Conservation (phyloP, 306 rosid species). For the Trifolium fragiferum region DNA sequence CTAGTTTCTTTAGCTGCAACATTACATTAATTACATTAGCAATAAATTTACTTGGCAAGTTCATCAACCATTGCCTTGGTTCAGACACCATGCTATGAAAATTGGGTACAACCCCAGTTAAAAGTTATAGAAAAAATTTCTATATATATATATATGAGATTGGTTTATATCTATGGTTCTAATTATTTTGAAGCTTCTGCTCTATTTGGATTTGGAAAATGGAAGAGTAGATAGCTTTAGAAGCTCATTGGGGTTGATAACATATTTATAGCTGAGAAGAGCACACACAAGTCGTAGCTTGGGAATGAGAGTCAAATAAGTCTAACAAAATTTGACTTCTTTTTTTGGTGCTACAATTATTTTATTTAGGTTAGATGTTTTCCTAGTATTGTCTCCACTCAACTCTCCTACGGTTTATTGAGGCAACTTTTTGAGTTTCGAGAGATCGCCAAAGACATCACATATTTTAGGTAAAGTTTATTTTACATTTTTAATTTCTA, state of each 20-base stretch:
- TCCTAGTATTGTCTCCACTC: not conserved
- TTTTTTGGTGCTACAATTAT: not conserved
- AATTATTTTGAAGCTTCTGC: not conserved
- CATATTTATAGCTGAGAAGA: slow-evolving; percentile 4
- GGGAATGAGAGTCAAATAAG: not conserved
- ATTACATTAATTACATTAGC: not conserved
- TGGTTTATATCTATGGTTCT: not conserved
- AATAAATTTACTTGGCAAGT: not conserved
- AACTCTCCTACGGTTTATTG: not conserved
- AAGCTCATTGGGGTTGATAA: not conserved
- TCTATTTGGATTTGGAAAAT: not conserved
- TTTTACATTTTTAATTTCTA: no score
- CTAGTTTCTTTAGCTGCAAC: slow-evolving; percentile 43
- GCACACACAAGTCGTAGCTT: not conserved
- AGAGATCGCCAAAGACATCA: no score
- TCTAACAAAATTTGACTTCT: not conserved
- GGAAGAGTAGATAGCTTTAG: not conserved
- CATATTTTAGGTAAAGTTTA: no score
- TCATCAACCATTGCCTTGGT: slow-evolving; percentile 26
- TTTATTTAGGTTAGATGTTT: not conserved
- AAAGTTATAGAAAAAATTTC: not conserved
- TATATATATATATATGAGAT: not conserved
- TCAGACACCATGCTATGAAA: slow-evolving; percentile 24
- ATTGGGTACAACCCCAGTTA: not conserved
- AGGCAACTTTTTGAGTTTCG: not conserved